phyloP scores from a whole-genome alignment of 2,329 filamentous ascomycete species.

The Xylaria sp. region DNA sequence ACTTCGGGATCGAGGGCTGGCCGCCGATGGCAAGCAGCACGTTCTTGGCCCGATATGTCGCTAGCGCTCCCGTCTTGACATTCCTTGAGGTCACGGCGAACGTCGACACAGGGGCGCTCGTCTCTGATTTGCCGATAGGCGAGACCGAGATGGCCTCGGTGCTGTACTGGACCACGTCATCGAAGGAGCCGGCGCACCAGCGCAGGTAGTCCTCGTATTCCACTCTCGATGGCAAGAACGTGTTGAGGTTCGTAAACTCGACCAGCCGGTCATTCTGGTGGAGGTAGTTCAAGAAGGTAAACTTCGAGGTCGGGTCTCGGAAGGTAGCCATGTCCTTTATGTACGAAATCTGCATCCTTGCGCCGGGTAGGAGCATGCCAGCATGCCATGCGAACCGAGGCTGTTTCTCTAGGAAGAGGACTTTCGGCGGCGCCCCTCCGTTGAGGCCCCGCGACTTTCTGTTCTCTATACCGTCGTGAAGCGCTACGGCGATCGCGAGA shows the following conservation, averaged over 20 bases:
- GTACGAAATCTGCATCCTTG: slow-evolving; percentile 97
- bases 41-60: slow-evolving; percentile 62
- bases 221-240: slow-evolving; percentile 80
- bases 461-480: slow-evolving; percentile 74
- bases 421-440: slow-evolving; percentile 60
- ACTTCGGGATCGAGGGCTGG: slow-evolving; percentile 69
- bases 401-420: slow-evolving; percentile 89
- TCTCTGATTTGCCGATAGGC: slow-evolving; percentile 55
- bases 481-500: slow-evolving; percentile 83
- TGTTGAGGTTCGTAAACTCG: slow-evolving; percentile 87
- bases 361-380: slow-evolving; percentile 90
- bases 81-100: slow-evolving; percentile 72
- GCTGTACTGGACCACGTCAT: slow-evolving; percentile 71
- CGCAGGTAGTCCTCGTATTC: slow-evolving; percentile 96
- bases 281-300: slow-evolving; percentile 95
- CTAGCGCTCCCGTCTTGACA: slow-evolving; percentile 55
- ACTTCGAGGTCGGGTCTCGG: slow-evolving; percentile 83
- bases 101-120: slow-evolving; percentile 56
- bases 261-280: slow-evolving; percentile 79
- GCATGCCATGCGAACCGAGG: slow-evolving; percentile 85
- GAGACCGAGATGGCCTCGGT: slow-evolving; percentile 75
- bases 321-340: slow-evolving; percentile 93
- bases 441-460: slow-evolving; percentile 45
- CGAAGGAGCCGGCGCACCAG: slow-evolving; percentile 86
- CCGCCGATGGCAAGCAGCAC: slow-evolving; percentile 64